phyloP scores from a whole-genome alignment of 1,284 basidiomycete genomes.

The Polyporus tsugae region DNA sequence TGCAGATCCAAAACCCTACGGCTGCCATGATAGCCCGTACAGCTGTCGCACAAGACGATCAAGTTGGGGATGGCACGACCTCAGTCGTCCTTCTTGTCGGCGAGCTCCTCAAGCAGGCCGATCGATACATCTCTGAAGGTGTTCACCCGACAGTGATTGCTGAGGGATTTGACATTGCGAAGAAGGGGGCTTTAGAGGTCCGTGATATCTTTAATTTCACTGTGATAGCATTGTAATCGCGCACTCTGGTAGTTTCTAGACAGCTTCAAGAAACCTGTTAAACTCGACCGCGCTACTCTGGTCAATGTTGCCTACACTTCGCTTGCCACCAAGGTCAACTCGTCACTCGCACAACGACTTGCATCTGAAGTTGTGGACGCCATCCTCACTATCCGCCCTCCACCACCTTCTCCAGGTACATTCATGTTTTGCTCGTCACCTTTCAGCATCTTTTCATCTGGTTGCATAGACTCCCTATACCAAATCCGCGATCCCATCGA shows the following conservation, averaged over 20 bases:
- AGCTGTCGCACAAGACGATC: conserved; percentile 98
- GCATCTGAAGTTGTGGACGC: conserved; percentile 96
- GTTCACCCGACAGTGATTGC: conserved; percentile 97
- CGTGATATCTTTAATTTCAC: conserved; percentile 42
- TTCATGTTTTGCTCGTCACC: conserved; percentile 12
- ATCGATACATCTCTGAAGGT: conserved; percentile 97
- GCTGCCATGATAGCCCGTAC: conserved; percentile 99
- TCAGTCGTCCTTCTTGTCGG: conserved; percentile 97
- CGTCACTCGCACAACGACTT: conserved; percentile 87
- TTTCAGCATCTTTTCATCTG: conserved; percentile 16
- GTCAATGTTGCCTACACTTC: conserved; percentile 96
- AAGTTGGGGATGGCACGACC: conserved; percentile 99
- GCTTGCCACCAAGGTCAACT: conserved; percentile 92
- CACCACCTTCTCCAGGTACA: conserved; percentile 65
- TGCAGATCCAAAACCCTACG: conserved; percentile 99
- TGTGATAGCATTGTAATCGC: background rate
- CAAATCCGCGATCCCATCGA: conserved; percentile 92
- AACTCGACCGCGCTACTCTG: conserved; percentile 89
- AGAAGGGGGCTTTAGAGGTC: conserved; percentile 91
- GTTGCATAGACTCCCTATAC: conserved; percentile 58
- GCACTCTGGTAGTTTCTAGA: conserved; percentile 82
- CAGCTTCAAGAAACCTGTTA: conserved; percentile 80
- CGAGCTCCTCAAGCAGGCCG: conserved; percentile 96
- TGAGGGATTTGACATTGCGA: conserved; percentile 96
- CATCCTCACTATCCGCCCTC: conserved; percentile 88